Evolutionary conservation across 495 filamentous ascomycete species (phyloP).

Genomic region (Hypoxylon cercidicola): DNA sequence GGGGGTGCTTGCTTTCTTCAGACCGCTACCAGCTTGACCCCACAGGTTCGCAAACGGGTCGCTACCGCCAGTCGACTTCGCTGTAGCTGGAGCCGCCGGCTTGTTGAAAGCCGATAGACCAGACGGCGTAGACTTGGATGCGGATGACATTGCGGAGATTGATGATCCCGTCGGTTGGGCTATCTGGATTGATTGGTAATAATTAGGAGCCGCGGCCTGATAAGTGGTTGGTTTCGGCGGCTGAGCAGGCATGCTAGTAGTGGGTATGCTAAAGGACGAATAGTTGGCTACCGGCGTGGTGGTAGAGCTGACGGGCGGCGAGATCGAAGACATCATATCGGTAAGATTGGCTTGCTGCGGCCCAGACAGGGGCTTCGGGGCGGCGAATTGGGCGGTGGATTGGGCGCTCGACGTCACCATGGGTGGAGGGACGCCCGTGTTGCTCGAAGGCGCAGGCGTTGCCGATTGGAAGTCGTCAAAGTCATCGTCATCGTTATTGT

Average conservation of each 20-base stretch:
- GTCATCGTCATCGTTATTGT: slow-evolving; percentile 82
- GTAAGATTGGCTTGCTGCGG: slow-evolving; percentile 82
- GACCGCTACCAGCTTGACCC: slow-evolving; percentile 77
- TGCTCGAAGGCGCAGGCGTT: slow-evolving; percentile 62
- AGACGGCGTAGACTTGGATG: slow-evolving; percentile 43
- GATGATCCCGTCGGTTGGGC: slow-evolving; percentile 49
- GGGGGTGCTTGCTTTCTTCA: slow-evolving; percentile 77
- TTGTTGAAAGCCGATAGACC: slow-evolving; percentile 48
- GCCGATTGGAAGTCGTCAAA: slow-evolving; percentile 99
- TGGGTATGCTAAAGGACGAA: slow-evolving; percentile 64
- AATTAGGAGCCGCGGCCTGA: slow-evolving; percentile 86
- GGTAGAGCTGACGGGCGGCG: slow-evolving; percentile 71
- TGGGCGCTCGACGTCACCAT: slow-evolving; percentile 73
- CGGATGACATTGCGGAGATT: slow-evolving; percentile 37
- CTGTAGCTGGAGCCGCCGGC: slow-evolving; percentile 54
- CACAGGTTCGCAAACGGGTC: slow-evolving; percentile 93
- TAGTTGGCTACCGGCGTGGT: slow-evolving; percentile 63
- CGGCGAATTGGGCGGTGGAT: slow-evolving; percentile 75
- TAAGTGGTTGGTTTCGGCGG: slow-evolving; percentile 69
- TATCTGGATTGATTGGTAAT: slow-evolving; percentile 84
- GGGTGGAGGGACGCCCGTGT: slow-evolving; percentile 63
- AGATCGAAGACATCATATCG: slow-evolving; percentile 83
- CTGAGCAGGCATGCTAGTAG: slow-evolving; percentile 57
- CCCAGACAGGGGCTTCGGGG: slow-evolving; percentile 83
- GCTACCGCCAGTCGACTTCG: slow-evolving; percentile 66